These are phyloP conservation scores for Fusarium hainanense DNA, from an alignment of 2,329 filamentous ascomycete species.

Conservation along the genomic window DNA sequence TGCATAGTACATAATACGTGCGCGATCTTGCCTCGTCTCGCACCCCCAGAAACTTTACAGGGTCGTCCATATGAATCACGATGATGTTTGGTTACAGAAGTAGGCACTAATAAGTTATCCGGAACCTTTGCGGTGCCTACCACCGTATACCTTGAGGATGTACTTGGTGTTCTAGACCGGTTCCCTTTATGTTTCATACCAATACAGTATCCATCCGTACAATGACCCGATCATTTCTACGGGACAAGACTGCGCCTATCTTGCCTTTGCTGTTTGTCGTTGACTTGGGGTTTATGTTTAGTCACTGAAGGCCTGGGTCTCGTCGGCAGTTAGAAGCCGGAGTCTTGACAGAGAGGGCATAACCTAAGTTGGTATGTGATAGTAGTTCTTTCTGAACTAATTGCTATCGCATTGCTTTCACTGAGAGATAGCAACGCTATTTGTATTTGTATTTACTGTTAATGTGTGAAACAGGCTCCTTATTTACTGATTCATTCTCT, in stretches of 20 bases:
- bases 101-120: neutral
- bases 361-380: neutral
- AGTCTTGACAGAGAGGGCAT: neutral
- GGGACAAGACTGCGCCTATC: neutral
- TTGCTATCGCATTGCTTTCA: neutral
- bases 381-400: neutral
- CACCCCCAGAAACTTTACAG: slow-evolving; percentile 12
- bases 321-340: slow-evolving; percentile 1
- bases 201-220: neutral
- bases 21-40: slow-evolving; percentile 18
- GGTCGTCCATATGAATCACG: slow-evolving; percentile 9
- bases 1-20: neutral
- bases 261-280: neutral
- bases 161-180: neutral
- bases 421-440: neutral
- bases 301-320: neutral
- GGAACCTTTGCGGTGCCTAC: neutral
- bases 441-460: neutral
- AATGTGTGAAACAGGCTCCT: neutral
- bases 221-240: slow-evolving; percentile 9
- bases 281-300: neutral
- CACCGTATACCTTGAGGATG: neutral
- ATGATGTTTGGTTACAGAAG: slow-evolving; percentile 15
- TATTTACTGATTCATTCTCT: neutral
- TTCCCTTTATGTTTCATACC: neutral